Evolutionary conservation across 2,329 filamentous ascomycete species (phyloP), one percentile per base, ranked within the genome.

Genomic region (Rosellinia necatrix): DNA sequence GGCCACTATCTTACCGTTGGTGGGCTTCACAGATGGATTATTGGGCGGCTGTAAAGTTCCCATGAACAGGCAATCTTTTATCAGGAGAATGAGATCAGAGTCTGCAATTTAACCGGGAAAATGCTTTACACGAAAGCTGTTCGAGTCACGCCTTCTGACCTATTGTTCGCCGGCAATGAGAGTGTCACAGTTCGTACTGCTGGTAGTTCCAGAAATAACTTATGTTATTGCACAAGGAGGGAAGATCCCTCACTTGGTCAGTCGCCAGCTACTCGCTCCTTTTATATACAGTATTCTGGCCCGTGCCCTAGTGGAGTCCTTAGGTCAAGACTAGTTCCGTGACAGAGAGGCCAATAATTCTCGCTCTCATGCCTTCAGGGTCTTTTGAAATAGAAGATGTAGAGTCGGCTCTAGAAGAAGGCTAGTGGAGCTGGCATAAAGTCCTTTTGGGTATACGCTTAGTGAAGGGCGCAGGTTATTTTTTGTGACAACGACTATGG

Each of bases 141-240:
- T n/a, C 30, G 49, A 7, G 49, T 52, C 3, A 52, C 29, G 7
- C 49, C 49, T 2, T 52, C 40, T 24, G 30, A 52, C 30, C 15
- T 52, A n/a, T 43, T 52, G 6, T 22, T 43, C 9, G 49, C 49
- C 6, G 49, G 49, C 10, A 43, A 42, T n/a, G 37, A 50, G n/a
- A n/a, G n/a, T n/a, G n/a, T n/a, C n/a, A n/a, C n/a, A n/a, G n/a
- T n/a, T n/a, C n/a, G n/a, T n/a, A n/a, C n/a, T n/a, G n/a, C n/a
- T n/a, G n/a, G n/a, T n/a, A n/a, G n/a, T n/a, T n/a, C n/a, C n/a
- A n/a, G n/a, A n/a, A n/a, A n/a, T n/a, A n/a, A n/a, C n/a, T n/a
- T n/a, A n/a, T n/a, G n/a, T n/a, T n/a, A n/a, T n/a, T n/a, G n/a
- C n/a, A n/a, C n/a, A n/a, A n/a, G n/a, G n/a, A n/a, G n/a, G n/a